Percentiles rank a stretch among this genome's conserved stretches.
These are phyloP conservation scores for Parietaria judaica DNA, from an alignment of 306 rosid species.

Conservation along the genomic window DNA sequence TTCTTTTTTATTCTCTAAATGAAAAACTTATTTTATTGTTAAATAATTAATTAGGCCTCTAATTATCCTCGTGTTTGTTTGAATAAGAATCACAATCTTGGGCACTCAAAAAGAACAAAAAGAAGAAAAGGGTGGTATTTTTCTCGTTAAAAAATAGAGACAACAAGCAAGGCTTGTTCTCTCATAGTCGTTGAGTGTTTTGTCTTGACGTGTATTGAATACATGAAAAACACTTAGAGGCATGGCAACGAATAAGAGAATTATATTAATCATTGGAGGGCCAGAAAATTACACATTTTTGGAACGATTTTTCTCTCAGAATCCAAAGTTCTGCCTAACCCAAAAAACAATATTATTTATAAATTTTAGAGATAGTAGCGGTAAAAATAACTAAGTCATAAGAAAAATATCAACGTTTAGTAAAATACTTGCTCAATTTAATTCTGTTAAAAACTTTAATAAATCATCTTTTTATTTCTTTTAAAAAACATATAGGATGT, in stretches of 20 bases:
- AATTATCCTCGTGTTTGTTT: background rate
- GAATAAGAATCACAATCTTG: slow-evolving; percentile 2
- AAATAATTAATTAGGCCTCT: background rate
- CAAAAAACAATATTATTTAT: background rate
- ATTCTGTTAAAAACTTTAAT: too few relatives aligned
- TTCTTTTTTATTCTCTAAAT: background rate
- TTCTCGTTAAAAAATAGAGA: background rate
- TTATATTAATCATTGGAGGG: background rate
- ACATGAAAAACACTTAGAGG: background rate
- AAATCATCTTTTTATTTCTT: too few relatives aligned
- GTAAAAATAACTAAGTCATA: too few relatives aligned
- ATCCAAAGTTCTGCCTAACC: slow-evolving; percentile 7
- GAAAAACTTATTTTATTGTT: background rate
- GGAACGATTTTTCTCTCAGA: background rate
- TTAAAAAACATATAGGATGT: too few relatives aligned
- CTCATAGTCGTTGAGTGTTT: background rate
- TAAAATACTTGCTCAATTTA: too few relatives aligned
- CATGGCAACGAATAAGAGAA: slow-evolving; percentile 3
- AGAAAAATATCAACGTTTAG: too few relatives aligned
- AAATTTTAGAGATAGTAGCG: too few relatives aligned
- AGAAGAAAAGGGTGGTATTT: slow-evolving; percentile 6
- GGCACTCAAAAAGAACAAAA: background rate
- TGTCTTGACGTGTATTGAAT: slow-evolving; percentile 2
- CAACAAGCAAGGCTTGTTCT: background rate
- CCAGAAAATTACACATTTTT: background rate